phyloP scores from a whole-genome alignment of 768 basidiomycete species.

The Chalciporus sphaerocephalus region DNA sequence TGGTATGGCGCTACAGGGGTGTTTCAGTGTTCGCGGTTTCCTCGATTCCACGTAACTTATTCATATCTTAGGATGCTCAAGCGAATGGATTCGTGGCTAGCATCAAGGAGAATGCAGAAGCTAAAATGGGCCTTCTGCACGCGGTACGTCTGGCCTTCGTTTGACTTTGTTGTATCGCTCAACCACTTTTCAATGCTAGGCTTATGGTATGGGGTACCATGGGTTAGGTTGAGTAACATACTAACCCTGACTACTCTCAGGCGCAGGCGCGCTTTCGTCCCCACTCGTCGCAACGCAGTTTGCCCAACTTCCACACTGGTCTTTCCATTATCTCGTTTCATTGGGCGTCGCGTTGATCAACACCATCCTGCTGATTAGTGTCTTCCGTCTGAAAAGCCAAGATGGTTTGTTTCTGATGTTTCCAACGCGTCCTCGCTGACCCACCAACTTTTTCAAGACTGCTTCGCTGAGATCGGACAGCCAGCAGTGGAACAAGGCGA shows the following conservation, averaged over 20 bases:
- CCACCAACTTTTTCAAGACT: slow-evolving; percentile 39
- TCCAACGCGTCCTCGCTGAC: not conserved
- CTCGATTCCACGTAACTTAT: not conserved
- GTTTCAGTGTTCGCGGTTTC: not conserved
- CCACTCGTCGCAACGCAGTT: slow-evolving; percentile 85
- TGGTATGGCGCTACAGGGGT: slow-evolving; percentile 43
- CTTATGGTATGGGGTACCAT: slow-evolving; percentile 29
- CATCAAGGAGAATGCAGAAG: slow-evolving; percentile 34
- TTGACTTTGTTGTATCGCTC: slow-evolving; percentile 13
- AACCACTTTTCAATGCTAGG: slow-evolving; percentile 5
- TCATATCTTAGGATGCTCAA: slow-evolving; percentile 39
- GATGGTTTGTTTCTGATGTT: slow-evolving; percentile 46
- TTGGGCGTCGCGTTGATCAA: slow-evolving; percentile 63
- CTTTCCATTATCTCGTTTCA: slow-evolving; percentile 71
- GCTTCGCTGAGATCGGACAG: slow-evolving; percentile 51
- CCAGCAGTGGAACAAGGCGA: slow-evolving; percentile 33
- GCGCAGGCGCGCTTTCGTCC: slow-evolving; percentile 59
- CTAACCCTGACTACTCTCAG: slow-evolving; percentile 37
- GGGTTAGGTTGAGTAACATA: not conserved
- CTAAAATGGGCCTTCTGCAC: slow-evolving; percentile 42
- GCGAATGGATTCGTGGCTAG: slow-evolving; percentile 44
- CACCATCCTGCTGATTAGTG: slow-evolving; percentile 42
- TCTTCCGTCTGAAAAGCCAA: slow-evolving; percentile 69
- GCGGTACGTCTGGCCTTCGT: slow-evolving; percentile 32
- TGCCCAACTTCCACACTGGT: slow-evolving; percentile 61